These are phyloP conservation scores for Sporothrix humicola DNA, from an alignment of 2,329 filamentous ascomycete species.

Conservation along the genomic window DNA sequence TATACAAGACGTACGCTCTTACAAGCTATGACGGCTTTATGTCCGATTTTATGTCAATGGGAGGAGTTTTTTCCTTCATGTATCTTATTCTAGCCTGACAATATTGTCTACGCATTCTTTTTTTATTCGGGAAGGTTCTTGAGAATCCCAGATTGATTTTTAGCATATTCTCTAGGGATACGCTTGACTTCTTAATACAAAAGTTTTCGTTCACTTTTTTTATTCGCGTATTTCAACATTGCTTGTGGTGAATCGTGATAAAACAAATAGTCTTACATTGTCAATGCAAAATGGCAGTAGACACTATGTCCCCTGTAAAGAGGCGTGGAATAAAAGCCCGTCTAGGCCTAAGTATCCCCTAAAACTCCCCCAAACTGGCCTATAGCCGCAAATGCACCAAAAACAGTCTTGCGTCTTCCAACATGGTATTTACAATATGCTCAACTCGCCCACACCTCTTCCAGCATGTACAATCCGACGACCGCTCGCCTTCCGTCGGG, in stretches of 20 bases:
- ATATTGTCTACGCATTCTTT: no score
- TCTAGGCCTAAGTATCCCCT: background rate
- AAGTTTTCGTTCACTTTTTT: background rate
- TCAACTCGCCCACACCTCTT: background rate
- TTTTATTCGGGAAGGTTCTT: no score
- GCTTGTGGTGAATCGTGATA: background rate
- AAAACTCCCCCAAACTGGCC: conserved; percentile 7
- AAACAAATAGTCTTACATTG: background rate
- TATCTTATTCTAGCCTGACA: no score
- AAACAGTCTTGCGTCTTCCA: background rate
- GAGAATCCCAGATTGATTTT: no score
- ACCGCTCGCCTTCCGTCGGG: background rate
- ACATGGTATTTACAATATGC: conserved; percentile 18
- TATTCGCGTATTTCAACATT: background rate
- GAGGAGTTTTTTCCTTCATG: no score
- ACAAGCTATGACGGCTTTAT: no score
- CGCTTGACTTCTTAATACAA: no score
- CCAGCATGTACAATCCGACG: conserved; percentile 1
- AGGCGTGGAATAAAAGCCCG: no score
- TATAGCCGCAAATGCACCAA: background rate
- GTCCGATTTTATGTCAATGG: no score
- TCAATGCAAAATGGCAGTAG: conserved; percentile 6
- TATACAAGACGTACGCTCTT: background rate
- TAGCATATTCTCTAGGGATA: no score
- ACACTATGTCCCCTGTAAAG: background rate